Conservation (phyloP, 805 yeast genomes). For the Ogataea dorogensis region DNA sequence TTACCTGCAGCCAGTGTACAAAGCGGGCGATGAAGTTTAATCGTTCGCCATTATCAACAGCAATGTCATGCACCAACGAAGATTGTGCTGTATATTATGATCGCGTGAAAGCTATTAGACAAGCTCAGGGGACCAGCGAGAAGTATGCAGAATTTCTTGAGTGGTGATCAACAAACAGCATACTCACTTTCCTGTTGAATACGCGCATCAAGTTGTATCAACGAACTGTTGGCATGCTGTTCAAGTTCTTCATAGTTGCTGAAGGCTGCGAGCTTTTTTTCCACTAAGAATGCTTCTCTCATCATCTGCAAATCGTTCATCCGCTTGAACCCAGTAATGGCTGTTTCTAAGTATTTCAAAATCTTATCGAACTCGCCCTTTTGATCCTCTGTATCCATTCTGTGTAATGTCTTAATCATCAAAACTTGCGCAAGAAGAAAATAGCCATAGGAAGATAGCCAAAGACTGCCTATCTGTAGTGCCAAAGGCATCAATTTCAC, state of each 20-base stretch:
- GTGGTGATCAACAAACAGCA: conserved; percentile 27
- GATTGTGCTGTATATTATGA: conserved; percentile 66
- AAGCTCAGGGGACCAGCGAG: conserved; percentile 14
- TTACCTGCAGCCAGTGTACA: conserved; percentile 40
- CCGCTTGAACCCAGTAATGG: conserved; percentile 46
- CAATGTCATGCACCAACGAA: conserved; percentile 50
- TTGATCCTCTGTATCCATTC: not conserved
- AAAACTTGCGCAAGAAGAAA: conserved; percentile 32
- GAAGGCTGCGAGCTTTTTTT: conserved; percentile 36
- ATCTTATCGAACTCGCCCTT: conserved; percentile 25
- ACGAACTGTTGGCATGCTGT: conserved; percentile 32
- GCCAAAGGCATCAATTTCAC: conserved; percentile 44
- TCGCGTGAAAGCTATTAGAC: conserved; percentile 42
- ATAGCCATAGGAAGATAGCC: conserved; percentile 39
- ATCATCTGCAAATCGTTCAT: conserved; percentile 40
- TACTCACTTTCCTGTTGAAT: conserved; percentile 30
- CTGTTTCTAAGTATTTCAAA: conserved; percentile 38
- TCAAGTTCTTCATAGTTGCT: conserved; percentile 33
- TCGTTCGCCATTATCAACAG: conserved; percentile 27
- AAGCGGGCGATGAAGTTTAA: conserved; percentile 19
- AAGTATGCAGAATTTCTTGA: conserved; percentile 19
- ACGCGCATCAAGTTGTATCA: conserved; percentile 31
- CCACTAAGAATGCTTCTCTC: conserved; percentile 39
- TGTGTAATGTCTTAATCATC: conserved; percentile 15
- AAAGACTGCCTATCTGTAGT: conserved; percentile 39